A percentile compares a stretch with the other conserved stretches of the same genome.
phyloP scores from a whole-genome alignment of 1,139 yeast genomes.

The Tardiomyces blankii region DNA sequence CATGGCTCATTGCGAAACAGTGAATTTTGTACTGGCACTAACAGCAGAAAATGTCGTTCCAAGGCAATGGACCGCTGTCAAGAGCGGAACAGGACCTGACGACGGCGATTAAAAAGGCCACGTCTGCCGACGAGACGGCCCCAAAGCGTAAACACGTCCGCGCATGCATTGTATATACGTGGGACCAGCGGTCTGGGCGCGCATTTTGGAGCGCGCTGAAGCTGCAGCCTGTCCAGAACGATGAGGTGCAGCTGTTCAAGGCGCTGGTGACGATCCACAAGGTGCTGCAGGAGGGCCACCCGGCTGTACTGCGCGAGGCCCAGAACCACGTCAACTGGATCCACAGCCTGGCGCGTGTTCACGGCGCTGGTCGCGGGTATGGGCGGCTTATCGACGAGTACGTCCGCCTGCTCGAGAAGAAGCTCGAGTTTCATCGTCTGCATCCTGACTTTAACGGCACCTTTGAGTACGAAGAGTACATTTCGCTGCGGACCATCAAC shows the following conservation, averaged over 20 bases:
- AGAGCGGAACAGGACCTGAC: constrained; percentile 31
- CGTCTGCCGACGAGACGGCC: constrained; percentile 76
- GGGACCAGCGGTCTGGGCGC: constrained; percentile 86
- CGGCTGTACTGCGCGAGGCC: constrained; percentile 72
- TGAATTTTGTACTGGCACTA: too few relatives aligned
- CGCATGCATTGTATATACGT: constrained; percentile 87
- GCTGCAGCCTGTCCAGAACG: constrained; percentile 67
- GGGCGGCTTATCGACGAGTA: constrained; percentile 72
- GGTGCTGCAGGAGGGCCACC: constrained; percentile 95
- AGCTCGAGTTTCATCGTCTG: constrained; percentile 70
- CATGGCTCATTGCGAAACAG: too few relatives aligned
- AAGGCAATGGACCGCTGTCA: constrained; percentile 8
- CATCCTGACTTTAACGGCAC: constrained; percentile 92
- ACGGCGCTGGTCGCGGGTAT: constrained; percentile 32
- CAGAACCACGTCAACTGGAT: constrained; percentile 62
- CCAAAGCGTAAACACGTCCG: constrained; percentile 91
- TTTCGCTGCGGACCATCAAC: constrained; percentile 74
- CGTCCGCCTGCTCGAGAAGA: constrained; percentile 55
- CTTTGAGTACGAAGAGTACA: constrained; percentile 91
- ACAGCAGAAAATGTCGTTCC: too few relatives aligned
- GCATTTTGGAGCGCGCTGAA: constrained; percentile 84
- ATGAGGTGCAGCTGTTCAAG: constrained; percentile 77
- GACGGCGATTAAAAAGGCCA: constrained; percentile 73
- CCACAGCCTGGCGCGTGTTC: constrained; percentile 24
- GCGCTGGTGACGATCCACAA: constrained; percentile 83